Percentiles rank a stretch among this genome's conserved stretches.
These are phyloP conservation scores for Alnus rubra DNA, from an alignment of 306 rosid genomes.

Conservation along the genomic window DNA sequence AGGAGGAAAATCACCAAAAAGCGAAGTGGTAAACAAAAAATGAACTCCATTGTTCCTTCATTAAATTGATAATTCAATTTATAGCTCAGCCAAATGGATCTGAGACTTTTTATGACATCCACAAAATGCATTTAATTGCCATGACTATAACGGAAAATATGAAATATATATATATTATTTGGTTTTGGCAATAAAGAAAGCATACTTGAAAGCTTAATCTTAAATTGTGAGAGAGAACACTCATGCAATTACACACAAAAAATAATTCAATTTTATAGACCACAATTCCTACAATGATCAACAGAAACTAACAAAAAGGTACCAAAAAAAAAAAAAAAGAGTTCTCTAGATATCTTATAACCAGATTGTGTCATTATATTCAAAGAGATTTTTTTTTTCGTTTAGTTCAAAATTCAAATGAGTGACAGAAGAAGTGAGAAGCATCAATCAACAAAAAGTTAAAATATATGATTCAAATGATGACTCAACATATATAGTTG, in stretches of 20 bases:
- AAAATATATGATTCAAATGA: background rate
- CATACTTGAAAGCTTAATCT: too few species aligned
- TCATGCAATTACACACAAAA: background rate
- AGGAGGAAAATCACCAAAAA: too few species aligned
- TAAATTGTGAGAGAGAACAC: too few species aligned
- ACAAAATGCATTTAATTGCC: background rate
- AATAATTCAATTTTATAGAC: background rate
- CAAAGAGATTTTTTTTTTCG: background rate
- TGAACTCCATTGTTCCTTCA: background rate
- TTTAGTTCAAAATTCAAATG: background rate
- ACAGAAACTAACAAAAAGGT: background rate
- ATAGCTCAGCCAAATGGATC: background rate
- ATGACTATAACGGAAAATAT: background rate
- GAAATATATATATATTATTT: too few species aligned
- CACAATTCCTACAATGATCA: background rate
- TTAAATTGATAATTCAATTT: background rate
- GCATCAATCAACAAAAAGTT: background rate
- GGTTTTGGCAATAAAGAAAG: too few species aligned
- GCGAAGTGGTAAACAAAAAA: background rate
- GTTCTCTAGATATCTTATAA: background rate
- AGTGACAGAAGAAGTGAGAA: slow-evolving; percentile 1
- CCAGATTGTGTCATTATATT: background rate
- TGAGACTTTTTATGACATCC: background rate
- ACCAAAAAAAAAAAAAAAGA: background rate
- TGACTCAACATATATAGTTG: background rate